phyloP scores from a whole-genome alignment of 2,329 filamentous ascomycete species.

The Atkinsonella texensis region DNA sequence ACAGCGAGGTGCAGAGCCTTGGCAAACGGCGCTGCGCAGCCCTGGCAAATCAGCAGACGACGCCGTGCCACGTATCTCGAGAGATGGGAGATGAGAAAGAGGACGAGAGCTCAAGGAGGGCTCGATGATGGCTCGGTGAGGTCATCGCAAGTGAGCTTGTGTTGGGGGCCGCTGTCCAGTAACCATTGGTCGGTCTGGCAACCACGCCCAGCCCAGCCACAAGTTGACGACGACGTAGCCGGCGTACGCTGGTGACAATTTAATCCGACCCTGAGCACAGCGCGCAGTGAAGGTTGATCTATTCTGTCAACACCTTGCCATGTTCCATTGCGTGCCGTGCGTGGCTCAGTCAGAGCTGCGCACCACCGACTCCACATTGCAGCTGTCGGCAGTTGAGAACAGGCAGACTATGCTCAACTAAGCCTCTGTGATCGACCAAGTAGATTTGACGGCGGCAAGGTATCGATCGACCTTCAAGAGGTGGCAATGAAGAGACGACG shows the following conservation, averaged over 20 bases:
- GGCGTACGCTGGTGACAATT: too few species aligned
- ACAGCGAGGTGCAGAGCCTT: background rate
- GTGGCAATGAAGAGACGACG: too few species aligned
- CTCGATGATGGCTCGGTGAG: background rate
- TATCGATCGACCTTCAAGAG: too few species aligned
- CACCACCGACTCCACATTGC: background rate
- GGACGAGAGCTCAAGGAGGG: background rate
- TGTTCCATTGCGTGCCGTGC: background rate
- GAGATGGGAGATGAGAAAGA: too few species aligned
- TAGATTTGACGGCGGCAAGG: too few species aligned
- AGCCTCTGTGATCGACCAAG: too few species aligned
- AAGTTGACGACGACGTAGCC: background rate
- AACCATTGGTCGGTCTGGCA: background rate
- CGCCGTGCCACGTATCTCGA: background rate
- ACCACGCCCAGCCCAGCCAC: background rate
- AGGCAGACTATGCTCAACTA: too few species aligned
- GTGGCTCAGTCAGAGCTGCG: background rate
- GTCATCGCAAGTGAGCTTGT: background rate
- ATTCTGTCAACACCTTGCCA: background rate
- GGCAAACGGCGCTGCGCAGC: background rate
- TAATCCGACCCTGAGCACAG: too few species aligned
- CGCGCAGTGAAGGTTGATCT: too few species aligned
- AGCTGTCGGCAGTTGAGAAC: background rate
- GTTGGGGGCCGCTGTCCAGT: too few species aligned
- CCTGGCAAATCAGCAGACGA: background rate